Conservation (phyloP, 1,284 basidiomycete species). For the Exobasidium rhododendri region DNA sequence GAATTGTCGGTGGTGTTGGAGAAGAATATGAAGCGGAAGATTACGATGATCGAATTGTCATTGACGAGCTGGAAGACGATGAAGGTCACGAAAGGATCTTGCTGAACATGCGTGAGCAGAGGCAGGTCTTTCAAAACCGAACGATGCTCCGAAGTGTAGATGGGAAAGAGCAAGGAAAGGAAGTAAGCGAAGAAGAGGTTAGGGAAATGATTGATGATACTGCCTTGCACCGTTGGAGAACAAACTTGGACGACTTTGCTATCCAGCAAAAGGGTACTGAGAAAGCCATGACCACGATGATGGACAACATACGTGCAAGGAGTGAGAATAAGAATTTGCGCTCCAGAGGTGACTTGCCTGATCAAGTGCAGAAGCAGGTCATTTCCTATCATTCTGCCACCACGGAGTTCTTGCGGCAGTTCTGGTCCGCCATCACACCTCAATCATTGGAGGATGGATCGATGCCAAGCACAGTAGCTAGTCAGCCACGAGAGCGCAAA, state of each 20-base stretch:
- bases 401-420: slow-evolving; percentile 92
- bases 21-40: slow-evolving; percentile 37
- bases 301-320: slow-evolving; percentile 17
- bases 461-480: slow-evolving; percentile 10
- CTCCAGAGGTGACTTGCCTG: slow-evolving; percentile 72
- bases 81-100: slow-evolving; percentile 67
- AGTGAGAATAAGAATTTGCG: slow-evolving; percentile 35
- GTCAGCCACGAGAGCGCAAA: slow-evolving; percentile 17
- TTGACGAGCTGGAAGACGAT: slow-evolving; percentile 74
- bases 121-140: slow-evolving; percentile 23
- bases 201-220: slow-evolving; percentile 3
- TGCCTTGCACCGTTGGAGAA: background rate
- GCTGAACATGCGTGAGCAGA: slow-evolving; percentile 65
- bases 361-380: slow-evolving; percentile 73
- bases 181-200: slow-evolving; percentile 32
- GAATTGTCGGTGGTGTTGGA: slow-evolving; percentile 40
- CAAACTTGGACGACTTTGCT: background rate
- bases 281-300: slow-evolving; percentile 17
- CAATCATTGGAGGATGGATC: slow-evolving; percentile 53
- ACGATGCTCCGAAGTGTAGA: slow-evolving; percentile 1
- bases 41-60: slow-evolving; percentile 70
- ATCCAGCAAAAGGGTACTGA: slow-evolving; percentile 10
- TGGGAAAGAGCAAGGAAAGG: slow-evolving; percentile 12
- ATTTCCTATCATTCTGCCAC: slow-evolving; percentile 84
- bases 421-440: slow-evolving; percentile 85